Evolutionary conservation across 2,329 filamentous ascomycete genomes (phyloP), one percentile per base, ranked within the genome.

Genomic region (Microsporum canis): DNA sequence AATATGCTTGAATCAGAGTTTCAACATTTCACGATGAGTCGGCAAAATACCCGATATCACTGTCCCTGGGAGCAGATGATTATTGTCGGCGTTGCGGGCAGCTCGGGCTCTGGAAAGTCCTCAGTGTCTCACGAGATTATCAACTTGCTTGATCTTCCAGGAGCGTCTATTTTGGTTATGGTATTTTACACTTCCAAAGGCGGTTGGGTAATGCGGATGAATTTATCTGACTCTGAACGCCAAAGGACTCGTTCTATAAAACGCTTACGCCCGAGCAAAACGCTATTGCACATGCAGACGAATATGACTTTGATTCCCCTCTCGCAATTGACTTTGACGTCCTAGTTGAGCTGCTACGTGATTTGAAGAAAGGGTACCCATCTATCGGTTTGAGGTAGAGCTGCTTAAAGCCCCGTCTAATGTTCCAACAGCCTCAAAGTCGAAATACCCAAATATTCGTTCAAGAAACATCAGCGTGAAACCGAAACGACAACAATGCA

Each of bases 131-230:
- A 95, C 72, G 90, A 92, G 65, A 96, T 99, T 68, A 89, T 97
- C 65, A 87, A 84, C 68, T 87, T 88, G 69, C 78, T 99, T 68
- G 96, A 94, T 75, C 78, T 99, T 65, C 94, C 94, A 61, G 99
- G 94, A 92, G 94, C 99, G 64, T 91, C 96, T 57, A 96, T 99
- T 75, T 76, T 99, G 68, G 95, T 91, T 47, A 97, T 99, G 87
- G 90, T 92, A 81, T 71, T 78, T 62, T 61, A 1, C 51, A 53
- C 27, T 36, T 36, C 33, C 17, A 23, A 23, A 23, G 17, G 10
- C 14, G n/a, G 31, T 6, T 34, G 23, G 51, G 31, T 55, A 36
- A 34, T 45, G 23, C 17, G 12, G 29, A 27, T n/a, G 38, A 17
- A 41, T 36, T 17, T 58, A 29, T 45, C 56, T 41, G 23, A 60